These are phyloP conservation scores for Pelagomonas calceolata DNA, from an alignment of 108 stramenopile genomes.

Conservation along the genomic window DNA sequence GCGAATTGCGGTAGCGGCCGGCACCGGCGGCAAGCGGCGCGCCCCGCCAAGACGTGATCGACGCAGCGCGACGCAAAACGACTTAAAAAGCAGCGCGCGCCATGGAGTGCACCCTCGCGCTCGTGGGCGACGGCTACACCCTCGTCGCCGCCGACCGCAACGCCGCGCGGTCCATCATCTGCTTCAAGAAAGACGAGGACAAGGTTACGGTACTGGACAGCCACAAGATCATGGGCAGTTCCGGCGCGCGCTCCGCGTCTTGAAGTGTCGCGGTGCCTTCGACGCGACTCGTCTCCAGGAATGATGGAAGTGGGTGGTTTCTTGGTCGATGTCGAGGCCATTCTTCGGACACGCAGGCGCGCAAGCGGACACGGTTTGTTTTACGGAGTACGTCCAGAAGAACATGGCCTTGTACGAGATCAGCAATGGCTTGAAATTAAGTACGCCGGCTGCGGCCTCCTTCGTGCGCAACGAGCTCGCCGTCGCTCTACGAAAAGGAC, in stretches of 20 bases:
- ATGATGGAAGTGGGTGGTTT: too few species aligned
- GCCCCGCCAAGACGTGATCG: too few species aligned
- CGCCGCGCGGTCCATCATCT: conserved; percentile 9
- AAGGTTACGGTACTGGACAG: not conserved
- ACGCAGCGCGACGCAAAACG: too few species aligned
- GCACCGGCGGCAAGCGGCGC: too few species aligned
- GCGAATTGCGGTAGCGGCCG: too few species aligned
- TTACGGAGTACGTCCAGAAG: conserved; percentile 86
- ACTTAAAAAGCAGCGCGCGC: too few species aligned
- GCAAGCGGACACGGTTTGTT: conserved; percentile 71
- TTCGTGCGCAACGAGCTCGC: conserved; percentile 88
- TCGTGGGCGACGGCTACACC: not conserved
- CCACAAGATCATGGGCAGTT: not conserved
- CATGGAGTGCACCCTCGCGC: not conserved
- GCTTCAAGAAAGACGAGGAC: conserved; percentile 18
- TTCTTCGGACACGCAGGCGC: conserved; percentile 78
- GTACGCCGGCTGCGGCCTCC: conserved; percentile 81
- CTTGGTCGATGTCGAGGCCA: conserved; percentile 31
- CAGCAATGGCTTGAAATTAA: conserved; percentile 76
- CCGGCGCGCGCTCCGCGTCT: not conserved
- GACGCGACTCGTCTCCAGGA: too few species aligned
- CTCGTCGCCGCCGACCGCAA: conserved; percentile 11
- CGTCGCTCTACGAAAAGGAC: conserved; percentile 79
- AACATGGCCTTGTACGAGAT: conserved; percentile 87
- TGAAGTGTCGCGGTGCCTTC: too few species aligned